Evolutionary conservation across 257 asterid genomes (phyloP), one percentile per base, ranked within the genome.

Genomic region (Linderniella brevidens): DNA sequence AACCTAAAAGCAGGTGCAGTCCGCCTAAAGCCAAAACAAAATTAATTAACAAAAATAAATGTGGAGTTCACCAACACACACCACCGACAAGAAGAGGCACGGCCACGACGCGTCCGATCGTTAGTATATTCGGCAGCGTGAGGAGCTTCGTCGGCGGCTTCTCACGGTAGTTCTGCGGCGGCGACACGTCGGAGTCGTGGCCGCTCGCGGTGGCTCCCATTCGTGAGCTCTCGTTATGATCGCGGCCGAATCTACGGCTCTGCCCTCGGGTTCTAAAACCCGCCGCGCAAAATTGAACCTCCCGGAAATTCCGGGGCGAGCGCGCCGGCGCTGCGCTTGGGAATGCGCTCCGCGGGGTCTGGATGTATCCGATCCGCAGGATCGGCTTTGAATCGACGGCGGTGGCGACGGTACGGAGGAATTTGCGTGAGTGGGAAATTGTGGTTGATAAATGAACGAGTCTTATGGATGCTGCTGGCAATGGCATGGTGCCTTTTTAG

Each of bases 41-140:
- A 17, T 9, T 29, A 45, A 45, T 4, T 5, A 46, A 46, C 19
- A 18, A 17, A 35, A 37, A 16, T 37, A 45, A 32, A 2, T 25
- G 32, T 6, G 32, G 32, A 55, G 56, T 43, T n/a, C n/a, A n/a
- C 43, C 41, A 57, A 50, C 42, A 64, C 92, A 17, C 77, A 90
- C 99, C 73, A 71, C 69, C 53, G 38, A 81, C 78, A 49, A 90
- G 79, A 48, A 90, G 68, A 20, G 99, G 94, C 13, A 85, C 71
- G 41, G 92, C 80, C 13, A 80, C 93, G 14, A 90, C 94, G 40
- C 99, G 96, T 55, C 93, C 96, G 50, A 85, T 70, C 18, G 96
- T 90, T 61, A 90, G 63, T 55, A 86, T 75, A 64, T 94, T 90
- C 8, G 99, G 99, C 84, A 90, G 69, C 0, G 96, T 90, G 64